Conservation (phyloP, 2,329 filamentous ascomycete species). For the Raffaelea deltoideospora region DNA sequence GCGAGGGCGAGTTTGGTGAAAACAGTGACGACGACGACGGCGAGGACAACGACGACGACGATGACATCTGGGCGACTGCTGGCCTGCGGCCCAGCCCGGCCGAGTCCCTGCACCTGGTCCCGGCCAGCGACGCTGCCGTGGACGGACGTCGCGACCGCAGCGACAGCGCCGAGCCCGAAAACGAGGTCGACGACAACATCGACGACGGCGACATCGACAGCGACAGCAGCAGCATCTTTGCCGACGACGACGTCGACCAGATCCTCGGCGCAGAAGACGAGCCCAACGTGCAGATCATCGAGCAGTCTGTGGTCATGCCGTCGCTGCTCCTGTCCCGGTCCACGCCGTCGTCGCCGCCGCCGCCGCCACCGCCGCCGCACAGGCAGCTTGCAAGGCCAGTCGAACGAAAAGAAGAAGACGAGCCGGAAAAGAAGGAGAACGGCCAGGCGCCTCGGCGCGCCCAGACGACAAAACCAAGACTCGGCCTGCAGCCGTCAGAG, state of each 20-base stretch:
- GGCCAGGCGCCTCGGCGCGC: too few relatives aligned
- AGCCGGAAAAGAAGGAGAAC: background rate
- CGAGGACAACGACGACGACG: constrained; percentile 11
- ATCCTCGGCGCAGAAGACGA: too few relatives aligned
- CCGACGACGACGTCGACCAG: constrained; percentile 26
- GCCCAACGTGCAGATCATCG: constrained; percentile 28
- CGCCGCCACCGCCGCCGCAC: constrained; percentile 20
- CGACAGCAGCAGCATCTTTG: constrained; percentile 28
- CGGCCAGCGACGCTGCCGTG: constrained; percentile 19
- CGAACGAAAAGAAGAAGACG: background rate
- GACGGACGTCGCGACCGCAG: too few relatives aligned
- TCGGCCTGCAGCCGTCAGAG: background rate
- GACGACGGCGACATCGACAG: constrained; percentile 17
- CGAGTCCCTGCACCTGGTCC: constrained; percentile 25
- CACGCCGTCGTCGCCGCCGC: constrained; percentile 13
- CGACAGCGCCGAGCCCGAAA: constrained; percentile 11
- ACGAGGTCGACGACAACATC: constrained; percentile 12
- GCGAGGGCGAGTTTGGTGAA: constrained; percentile 11
- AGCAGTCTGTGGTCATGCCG: constrained; percentile 23
- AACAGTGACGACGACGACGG: constrained; percentile 11
- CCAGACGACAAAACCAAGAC: too few relatives aligned
- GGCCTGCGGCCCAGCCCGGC: constrained; percentile 15
- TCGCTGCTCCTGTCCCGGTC: constrained; percentile 20
- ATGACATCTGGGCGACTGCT: background rate
- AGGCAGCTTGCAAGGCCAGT: background rate